Evolutionary conservation across 2,329 filamentous ascomycete species (phyloP), one percentile per base, ranked within the genome.

Genomic region (Davidsoniella australis): DNA sequence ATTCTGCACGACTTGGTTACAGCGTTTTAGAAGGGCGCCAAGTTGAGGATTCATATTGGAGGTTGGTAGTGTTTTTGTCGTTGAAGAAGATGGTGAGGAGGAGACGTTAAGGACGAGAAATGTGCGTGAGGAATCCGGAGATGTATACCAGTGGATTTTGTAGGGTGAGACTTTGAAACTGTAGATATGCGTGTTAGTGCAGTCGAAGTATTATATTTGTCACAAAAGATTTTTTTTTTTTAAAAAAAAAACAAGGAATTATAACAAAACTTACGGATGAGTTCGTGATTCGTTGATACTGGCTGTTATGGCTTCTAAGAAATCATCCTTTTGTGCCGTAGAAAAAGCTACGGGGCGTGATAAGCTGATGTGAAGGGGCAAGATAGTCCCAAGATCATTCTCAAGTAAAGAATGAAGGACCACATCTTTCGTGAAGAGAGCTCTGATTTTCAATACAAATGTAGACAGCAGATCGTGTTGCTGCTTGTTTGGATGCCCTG

Each of bases 361-460:
- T 5, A 98, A 72, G 56, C 87, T 94, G 58, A 98, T 79, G 63
- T 98, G 91, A 43, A 98, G 71, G 2, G 89, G 89, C 45, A 85
- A 68, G 4, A 82, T 79, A 5, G 79, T 78, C 51, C 78, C 83
- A 0, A 95, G 73, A 52, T 91, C 83, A 54, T 81, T 93, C 40
- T 73, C 75, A 5, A 96, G 67, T 53, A 91, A 77, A 54, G 74
- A 81, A 54, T 80, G 71, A 16, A 91, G 67, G 47, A 65, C 57
- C n/a, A 62, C 56, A 41, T 57, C 53, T 16, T 58, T 57, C 6
- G 68, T 57, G 8, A 58, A 60, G 2, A 49, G 53, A 33, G 23
- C 9, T 48, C 62, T 59, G 2, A 72, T 62, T 6, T 56, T 57
- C 23, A 59, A 53, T 36, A 73, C 63, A 38, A 76, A 63, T 5